Percentiles rank a stretch among this genome's conserved stretches.
Conservation (phyloP, 768 basidiomycete species). For the Auricularia cornea region DNA sequence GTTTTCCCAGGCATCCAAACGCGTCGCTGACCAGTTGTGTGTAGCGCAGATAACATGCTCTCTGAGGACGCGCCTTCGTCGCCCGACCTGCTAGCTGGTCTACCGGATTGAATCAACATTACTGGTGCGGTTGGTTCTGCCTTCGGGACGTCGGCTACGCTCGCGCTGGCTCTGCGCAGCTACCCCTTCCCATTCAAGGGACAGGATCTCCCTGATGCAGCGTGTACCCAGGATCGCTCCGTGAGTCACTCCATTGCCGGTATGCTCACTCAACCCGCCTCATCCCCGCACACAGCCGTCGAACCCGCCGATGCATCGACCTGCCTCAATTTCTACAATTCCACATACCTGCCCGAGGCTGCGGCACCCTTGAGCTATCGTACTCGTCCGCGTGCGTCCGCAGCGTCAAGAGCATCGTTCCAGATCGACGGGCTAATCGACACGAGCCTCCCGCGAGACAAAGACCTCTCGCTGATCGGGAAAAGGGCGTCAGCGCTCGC, state of each 20-base stretch:
- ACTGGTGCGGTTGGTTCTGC: not conserved
- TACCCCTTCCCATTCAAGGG: not conserved
- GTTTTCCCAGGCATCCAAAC: not conserved
- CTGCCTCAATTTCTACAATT: not conserved
- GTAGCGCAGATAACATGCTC: too few species aligned
- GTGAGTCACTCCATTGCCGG: not conserved
- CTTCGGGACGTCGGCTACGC: not conserved
- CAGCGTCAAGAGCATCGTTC: not conserved
- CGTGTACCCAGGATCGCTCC: not conserved
- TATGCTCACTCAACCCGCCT: not conserved
- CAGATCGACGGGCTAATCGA: not conserved
- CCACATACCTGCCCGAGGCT: not conserved
- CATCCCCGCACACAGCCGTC: not conserved
- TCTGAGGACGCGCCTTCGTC: too few species aligned
- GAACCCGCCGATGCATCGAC: not conserved
- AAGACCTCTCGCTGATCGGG: not conserved
- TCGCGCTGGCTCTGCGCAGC: not conserved
- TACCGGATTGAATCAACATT: not conserved
- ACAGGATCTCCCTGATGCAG: not conserved
- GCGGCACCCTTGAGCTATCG: not conserved
- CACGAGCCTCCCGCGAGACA: not conserved
- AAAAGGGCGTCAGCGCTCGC: not conserved
- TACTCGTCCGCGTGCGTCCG: not conserved
- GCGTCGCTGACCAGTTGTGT: too few species aligned
- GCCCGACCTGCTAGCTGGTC: too few species aligned